Evolutionary conservation across 2,329 filamentous ascomycete genomes (phyloP), one percentile per base, ranked within the genome.

Genomic region (Fusarium beomiforme): DNA sequence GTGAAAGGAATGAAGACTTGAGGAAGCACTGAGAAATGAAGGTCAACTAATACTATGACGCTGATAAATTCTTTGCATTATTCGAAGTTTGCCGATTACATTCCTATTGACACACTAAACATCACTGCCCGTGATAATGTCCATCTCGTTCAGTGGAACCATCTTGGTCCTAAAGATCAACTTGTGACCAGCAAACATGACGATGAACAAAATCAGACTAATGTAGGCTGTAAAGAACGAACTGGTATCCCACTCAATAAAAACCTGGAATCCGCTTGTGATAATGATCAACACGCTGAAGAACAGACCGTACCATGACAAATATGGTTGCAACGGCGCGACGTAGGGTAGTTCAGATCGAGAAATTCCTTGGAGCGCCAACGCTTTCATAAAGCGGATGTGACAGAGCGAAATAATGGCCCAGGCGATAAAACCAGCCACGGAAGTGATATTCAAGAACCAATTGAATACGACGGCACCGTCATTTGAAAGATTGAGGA

Each of bases 371-470:
- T 89, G 86, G 59, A 82, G 37, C 12, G 57, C 74, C 80, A 90
- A 85, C 11, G 89, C 90, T 67, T 82, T 81, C 61, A 86, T 85
- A 81, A 90, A 90, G 51, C 88, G 87, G 26, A 90, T 78, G 72
- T 89, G 90, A 3, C 87, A 89, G 68, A 88, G 78, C 75, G 87
- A 82, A 69, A 89, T 83, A 31, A 88, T 84, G 65, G 89, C 84
- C 88, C 88, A 90, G 33, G 86, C 87, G 73, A 90, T 86, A 75
- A 86, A 87, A 6, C 87, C 88, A 0, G 85, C 86, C 59, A 89
- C 87, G 64, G 87, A 92, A 19, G 89, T 90, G 58, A 93, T 86
- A 76, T 91, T 92, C 75, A 90, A 85, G 77, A 93, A 92, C 89
- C 91, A 93, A 60, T 85, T 86, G 78, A 93, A 93, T 8, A 92